Conservation (phyloP, 352 stramenopile genomes). For the Elongisporangium undulatum region DNA sequence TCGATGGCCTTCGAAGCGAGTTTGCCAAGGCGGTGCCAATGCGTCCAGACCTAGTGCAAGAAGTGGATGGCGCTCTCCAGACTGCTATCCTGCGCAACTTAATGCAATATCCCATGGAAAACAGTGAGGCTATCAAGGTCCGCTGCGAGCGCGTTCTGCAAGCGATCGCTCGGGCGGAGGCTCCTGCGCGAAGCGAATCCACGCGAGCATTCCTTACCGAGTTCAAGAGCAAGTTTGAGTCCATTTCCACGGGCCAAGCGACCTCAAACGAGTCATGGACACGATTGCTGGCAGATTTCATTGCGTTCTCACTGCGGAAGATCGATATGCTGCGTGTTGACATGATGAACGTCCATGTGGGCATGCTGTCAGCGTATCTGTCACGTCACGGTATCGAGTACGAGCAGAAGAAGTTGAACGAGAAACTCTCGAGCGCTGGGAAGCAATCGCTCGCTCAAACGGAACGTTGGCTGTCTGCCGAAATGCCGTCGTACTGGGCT, state of each 20-base stretch:
- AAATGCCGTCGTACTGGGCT: constrained; percentile 27
- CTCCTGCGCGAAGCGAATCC: constrained; percentile 38
- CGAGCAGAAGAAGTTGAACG: constrained; percentile 48
- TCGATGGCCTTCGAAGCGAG: constrained; percentile 42
- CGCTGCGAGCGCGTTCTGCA: constrained; percentile 42
- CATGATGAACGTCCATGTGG: constrained; percentile 53
- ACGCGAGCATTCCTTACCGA: constrained; percentile 30
- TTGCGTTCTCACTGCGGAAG: constrained; percentile 63
- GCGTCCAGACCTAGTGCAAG: constrained; percentile 22
- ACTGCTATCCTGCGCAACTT: constrained; percentile 23
- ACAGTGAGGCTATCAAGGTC: constrained; percentile 25
- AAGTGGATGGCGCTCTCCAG: constrained; percentile 34
- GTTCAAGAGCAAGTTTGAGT: constrained; percentile 23
- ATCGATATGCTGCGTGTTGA: constrained; percentile 62
- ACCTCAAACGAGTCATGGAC: constrained; percentile 4
- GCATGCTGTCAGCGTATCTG: constrained; percentile 48
- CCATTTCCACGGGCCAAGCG: constrained; percentile 11
- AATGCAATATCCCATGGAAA: constrained; percentile 24
- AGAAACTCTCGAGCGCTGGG: constrained; percentile 17
- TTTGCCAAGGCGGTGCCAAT: constrained; percentile 26
- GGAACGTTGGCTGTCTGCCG: constrained; percentile 38
- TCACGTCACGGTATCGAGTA: constrained; percentile 56
- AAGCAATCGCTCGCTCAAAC: constrained; percentile 28
- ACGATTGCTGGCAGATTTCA: constrained; percentile 48
- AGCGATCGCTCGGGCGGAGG: constrained; percentile 40